Conservation (phyloP, 2,329 filamentous ascomycete species). For the Penicillium sp. region DNA sequence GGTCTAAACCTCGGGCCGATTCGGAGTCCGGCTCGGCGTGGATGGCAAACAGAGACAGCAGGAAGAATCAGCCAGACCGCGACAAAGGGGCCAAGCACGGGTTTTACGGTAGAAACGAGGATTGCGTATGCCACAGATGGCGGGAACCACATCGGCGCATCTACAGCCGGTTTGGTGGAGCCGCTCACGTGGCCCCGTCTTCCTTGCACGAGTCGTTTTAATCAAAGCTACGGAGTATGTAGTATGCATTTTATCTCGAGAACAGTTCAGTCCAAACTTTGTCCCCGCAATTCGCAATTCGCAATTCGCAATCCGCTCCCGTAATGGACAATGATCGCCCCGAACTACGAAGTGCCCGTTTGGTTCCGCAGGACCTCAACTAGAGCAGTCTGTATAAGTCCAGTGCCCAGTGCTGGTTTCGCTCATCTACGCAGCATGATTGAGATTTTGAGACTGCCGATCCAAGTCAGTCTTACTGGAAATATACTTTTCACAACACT, state of each 20-base stretch:
- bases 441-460: neutral
- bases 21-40: neutral
- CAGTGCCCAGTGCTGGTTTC: neutral
- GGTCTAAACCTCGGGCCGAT: neutral
- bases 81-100: conserved; percentile 4
- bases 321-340: neutral
- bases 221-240: no score
- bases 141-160: conserved; percentile 3
- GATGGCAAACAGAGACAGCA: neutral
- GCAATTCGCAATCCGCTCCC: neutral
- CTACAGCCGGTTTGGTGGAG: conserved; percentile 14
- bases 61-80: neutral
- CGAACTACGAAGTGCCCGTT: neutral
- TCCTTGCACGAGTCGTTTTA: neutral
- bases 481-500: no score
- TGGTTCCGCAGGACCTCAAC: no score
- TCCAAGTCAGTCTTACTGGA: neutral
- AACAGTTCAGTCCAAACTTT: neutral
- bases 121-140: conserved; percentile 17
- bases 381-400: neutral
- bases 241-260: neutral
- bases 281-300: neutral
- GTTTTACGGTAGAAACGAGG: conserved; percentile 4
- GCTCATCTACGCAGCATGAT: neutral
- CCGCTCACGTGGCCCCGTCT: conserved; percentile 19